These are phyloP conservation scores for Candida maltosa DNA, from an alignment of 805 yeast genomes.

Conservation along the genomic window DNA sequence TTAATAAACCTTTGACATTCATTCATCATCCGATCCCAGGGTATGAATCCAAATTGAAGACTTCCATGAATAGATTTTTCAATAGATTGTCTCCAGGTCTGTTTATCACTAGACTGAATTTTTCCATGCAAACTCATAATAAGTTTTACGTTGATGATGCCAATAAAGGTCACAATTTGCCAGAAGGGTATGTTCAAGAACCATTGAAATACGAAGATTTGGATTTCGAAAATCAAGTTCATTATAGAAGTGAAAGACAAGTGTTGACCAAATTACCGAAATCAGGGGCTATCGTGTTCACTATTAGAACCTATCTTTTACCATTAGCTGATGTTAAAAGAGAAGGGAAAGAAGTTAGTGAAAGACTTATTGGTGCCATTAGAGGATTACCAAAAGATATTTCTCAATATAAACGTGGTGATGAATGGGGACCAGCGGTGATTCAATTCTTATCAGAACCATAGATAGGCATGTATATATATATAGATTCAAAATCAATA, in stretches of 20 bases:
- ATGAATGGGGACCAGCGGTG: conserved; percentile 71
- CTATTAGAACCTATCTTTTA: conserved; percentile 37
- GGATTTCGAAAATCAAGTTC: conserved; percentile 36
- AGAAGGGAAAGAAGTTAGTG: conserved; percentile 36
- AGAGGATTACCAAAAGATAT: conserved; percentile 58
- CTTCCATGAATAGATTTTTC: conserved; percentile 41
- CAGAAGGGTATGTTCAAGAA: conserved; percentile 19
- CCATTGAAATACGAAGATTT: conserved; percentile 26
- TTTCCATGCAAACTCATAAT: conserved; percentile 37
- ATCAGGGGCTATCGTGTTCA: conserved; percentile 36
- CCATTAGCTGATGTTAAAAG: conserved; percentile 31
- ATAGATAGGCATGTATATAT: not conserved
- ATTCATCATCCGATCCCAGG: conserved; percentile 43
- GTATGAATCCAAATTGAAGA: conserved; percentile 34
- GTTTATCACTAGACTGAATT: conserved; percentile 38
- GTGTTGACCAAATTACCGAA: conserved; percentile 36
- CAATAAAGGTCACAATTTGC: conserved; percentile 37
- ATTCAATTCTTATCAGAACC: conserved; percentile 18
- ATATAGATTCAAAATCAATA: not conserved
- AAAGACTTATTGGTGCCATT: conserved; percentile 60
- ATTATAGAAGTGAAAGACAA: conserved; percentile 43
- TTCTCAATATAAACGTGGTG: conserved; percentile 58
- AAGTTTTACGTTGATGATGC: conserved; percentile 34
- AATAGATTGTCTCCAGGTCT: conserved; percentile 31
- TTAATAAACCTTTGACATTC: conserved; percentile 34